Base-by-base conservation (phyloP, 2,329 filamentous ascomycete species). In the Microcera coccophila region DNA sequence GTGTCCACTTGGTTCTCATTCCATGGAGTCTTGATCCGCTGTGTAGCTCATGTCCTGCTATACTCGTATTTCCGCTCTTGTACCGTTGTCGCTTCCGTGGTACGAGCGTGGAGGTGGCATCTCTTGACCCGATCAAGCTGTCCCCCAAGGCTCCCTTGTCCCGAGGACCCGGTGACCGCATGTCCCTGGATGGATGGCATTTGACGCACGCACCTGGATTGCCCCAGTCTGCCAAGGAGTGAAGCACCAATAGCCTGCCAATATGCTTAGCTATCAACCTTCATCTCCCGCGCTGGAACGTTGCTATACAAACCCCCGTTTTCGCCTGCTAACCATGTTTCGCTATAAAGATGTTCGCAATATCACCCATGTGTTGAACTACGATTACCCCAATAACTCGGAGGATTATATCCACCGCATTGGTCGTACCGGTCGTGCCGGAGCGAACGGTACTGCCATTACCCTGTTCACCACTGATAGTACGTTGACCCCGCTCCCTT, bases 291-390 rank as follows among this genome's bases (percentile, higher is more conserved):
- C 69, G 75, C 76, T 81, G 78, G 78, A 79, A 74, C 69, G 70
- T 79, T 82, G 78, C 76, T 76, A 76, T 74, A 71, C 68, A 63
- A 59, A 62, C 63, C 55, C n/a, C n/a, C 61, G 66, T 69, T 69
- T 64, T 76, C 74, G 73, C 71, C 75, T 79, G 75, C 89, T 95
- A 94, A 95, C 87, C 78, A 81, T 70, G 78, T 67, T 74, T 62
- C 61, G 61, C 64, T 62, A 47, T 64, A 66, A 96, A 97, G 93
- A 98, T 86, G 93, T 98, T 78, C 91, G 90, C 76, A 95, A 98
- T 81, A 98, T 98, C 77, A 97, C 93, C 74, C 93, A 98, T 76
- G 93, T 98, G 74, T 81, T 98, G 75, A 97, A 97, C 84, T 96
- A 97, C 87, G 93, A 97, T 71, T 97, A 97, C 73, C 91, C 91